Base-by-base conservation (phyloP, 1,139 yeast genomes). In the Saccharomyces hybrid region DNA sequence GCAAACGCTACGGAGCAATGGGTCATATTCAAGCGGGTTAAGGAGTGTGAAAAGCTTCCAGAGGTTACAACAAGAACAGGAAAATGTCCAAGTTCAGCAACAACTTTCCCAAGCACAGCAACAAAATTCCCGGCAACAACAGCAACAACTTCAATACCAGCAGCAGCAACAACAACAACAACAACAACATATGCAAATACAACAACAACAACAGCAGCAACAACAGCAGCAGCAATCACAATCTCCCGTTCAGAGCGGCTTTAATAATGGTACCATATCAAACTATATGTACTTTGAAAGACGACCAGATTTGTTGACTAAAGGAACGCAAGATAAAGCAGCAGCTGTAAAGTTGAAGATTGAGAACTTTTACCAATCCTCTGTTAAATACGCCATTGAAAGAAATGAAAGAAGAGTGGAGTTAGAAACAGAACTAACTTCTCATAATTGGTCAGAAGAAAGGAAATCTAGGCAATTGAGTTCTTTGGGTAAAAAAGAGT, bases 371-470 rank as follows among this genome's bases (percentile, higher is more conserved):
- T 86, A 86, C 68, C 88, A 86, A 61, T 84, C 86, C 73, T 80
- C 89, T 9, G 89, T 86, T 28, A 80, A 82, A 50, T 90, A 85
- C 69, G 95, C 95, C 0, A 86, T 86, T 57, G 95, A 86, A 68
- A 73, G 95, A 63, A 86, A 86, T 66, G 91, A 86, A 70, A 80
- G 95, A 75, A 75, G 91, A 57, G 77, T 86, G 49, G 86, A 82
- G 59, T 75, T 86, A 61, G 95, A 86, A 63, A 84, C 84, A 60
- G 84, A 80, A 59, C 69, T 86, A 46, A 73, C 78, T 56, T 77
- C 78, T n/a, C 87, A 83, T 63, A 89, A 84, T 54, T 77, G 82
- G 55, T 82, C 88, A 44, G 89, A 84, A 57, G 95, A 86, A 69
- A 78, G 93, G 55, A 83, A 83, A 61, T 83, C 82, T 63, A 77